These are phyloP conservation scores for Tulasnella sp. DNA, from an alignment of 768 basidiomycete genomes.

Conservation along the genomic window DNA sequence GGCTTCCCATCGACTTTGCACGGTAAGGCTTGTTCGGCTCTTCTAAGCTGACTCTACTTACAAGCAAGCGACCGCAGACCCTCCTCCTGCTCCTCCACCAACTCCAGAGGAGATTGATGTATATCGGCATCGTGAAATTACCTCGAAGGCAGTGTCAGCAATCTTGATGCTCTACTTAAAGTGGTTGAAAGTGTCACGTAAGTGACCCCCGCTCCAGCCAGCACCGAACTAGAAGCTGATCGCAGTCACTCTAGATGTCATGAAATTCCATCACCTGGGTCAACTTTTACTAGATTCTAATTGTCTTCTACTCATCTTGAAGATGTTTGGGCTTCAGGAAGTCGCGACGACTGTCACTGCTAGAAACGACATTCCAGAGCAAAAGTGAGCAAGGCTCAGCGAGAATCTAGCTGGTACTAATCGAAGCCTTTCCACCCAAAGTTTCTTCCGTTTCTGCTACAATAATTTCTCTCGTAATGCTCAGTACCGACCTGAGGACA, in stretches of 20 bases:
- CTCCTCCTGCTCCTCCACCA: slow-evolving; percentile 51
- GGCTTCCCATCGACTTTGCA: slow-evolving; percentile 65
- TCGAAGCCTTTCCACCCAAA: slow-evolving; percentile 35
- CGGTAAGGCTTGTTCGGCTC: slow-evolving; percentile 41
- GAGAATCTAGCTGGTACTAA: background rate
- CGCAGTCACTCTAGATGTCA: slow-evolving; percentile 58
- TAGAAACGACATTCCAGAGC: slow-evolving; percentile 80
- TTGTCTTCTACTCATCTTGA: slow-evolving; percentile 85
- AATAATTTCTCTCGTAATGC: slow-evolving; percentile 67
- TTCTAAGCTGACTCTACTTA: background rate
- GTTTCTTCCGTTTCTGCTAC: slow-evolving; percentile 95
- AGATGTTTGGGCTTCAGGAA: slow-evolving; percentile 98
- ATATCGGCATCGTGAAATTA: slow-evolving; percentile 92
- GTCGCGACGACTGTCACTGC: slow-evolving; percentile 77
- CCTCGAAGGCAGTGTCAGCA: slow-evolving; percentile 93
- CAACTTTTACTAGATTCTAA: slow-evolving; percentile 94
- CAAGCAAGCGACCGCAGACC: background rate
- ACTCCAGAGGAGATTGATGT: slow-evolving; percentile 90
- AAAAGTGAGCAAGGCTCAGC: slow-evolving; percentile 54
- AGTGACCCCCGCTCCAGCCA: slow-evolving; percentile 36
- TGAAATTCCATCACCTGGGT: slow-evolving; percentile 99
- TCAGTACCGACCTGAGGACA: slow-evolving; percentile 57
- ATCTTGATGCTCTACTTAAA: slow-evolving; percentile 85
- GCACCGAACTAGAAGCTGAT: background rate
- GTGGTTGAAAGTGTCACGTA: slow-evolving; percentile 99